These are phyloP conservation scores for Cystobasidium slooffiae DNA, from an alignment of 1,284 basidiomycete species.

Conservation along the genomic window DNA sequence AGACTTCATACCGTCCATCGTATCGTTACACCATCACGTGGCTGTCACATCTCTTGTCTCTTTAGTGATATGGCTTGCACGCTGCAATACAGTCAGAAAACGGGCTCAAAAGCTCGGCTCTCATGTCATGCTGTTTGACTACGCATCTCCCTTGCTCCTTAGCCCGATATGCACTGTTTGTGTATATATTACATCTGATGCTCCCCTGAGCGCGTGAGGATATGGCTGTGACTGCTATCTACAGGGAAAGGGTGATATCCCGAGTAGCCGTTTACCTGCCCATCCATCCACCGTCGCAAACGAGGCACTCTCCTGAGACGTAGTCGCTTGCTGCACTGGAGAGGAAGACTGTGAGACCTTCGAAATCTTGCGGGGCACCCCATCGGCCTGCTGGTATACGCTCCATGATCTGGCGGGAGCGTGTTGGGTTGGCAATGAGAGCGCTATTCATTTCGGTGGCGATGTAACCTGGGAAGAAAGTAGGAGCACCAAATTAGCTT, in stretches of 20 bases:
- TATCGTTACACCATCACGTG: too few species aligned
- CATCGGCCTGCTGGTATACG: slow-evolving; percentile 89
- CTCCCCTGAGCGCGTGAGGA: too few species aligned
- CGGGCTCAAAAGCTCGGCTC: too few species aligned
- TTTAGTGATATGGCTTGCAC: too few species aligned
- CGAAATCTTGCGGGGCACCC: slow-evolving; percentile 86
- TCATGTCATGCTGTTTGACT: too few species aligned
- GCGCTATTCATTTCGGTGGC: slow-evolving; percentile 88
- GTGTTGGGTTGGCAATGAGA: slow-evolving; percentile 72
- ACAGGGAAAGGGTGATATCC: too few species aligned
- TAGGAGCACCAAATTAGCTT: background rate
- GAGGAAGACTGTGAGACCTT: slow-evolving; percentile 86
- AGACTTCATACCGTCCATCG: background rate
- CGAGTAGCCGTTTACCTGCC: slow-evolving; percentile 41
- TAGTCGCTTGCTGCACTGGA: slow-evolving; percentile 85
- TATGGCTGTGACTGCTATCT: too few species aligned
- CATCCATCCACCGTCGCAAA: slow-evolving; percentile 56
- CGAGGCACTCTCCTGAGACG: slow-evolving; percentile 75
- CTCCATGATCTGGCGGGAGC: slow-evolving; percentile 78
- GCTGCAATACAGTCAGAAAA: too few species aligned
- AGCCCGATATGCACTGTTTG: too few species aligned
- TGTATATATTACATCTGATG: too few species aligned
- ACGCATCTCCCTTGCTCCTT: too few species aligned
- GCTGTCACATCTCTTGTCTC: too few species aligned
- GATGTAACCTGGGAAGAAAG: slow-evolving; percentile 68